A percentile compares a stretch with the other conserved stretches of the same genome.
Evolutionary conservation across 106 monocot genomes (phyloP).

Genomic region (Platanthera guangdongensis): DNA sequence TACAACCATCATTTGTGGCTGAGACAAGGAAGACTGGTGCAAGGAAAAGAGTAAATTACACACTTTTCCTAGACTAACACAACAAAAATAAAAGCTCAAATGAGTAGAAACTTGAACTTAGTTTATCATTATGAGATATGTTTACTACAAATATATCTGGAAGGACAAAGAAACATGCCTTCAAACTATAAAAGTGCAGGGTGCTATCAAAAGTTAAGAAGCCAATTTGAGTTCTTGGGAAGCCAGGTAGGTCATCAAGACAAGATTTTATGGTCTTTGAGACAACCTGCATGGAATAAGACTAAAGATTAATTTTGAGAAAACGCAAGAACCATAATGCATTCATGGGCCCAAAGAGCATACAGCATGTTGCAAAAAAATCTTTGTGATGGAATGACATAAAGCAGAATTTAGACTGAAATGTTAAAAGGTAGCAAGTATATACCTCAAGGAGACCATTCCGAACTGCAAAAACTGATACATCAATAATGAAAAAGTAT

Average conservation of each 20-base stretch:
- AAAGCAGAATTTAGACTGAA: not conserved
- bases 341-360: not conserved
- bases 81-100: not conserved
- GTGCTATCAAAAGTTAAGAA: conserved; percentile 96
- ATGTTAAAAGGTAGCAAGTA: not conserved
- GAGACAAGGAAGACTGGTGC: conserved; percentile 81
- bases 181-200: conserved; percentile 90
- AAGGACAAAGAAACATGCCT: conserved; percentile 37
- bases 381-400: not conserved
- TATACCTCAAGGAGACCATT: conserved; percentile 90
- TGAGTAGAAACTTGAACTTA: not conserved
- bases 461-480: conserved; percentile 63
- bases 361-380: not conserved
- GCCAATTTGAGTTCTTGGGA: conserved; percentile 90
- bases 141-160: not conserved
- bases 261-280: conserved; percentile 90
- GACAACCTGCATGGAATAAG: conserved; percentile 48
- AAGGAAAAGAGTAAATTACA: conserved; percentile 17
- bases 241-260: conserved; percentile 84
- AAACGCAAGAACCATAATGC: not conserved
- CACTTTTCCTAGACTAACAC: not conserved
- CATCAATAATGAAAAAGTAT: conserved; percentile 96
- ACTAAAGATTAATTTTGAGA: not conserved
- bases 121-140: not conserved
- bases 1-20: conserved; percentile 98